A percentile compares a stretch with the other conserved stretches of the same genome.
Evolutionary conservation across 2,329 filamentous ascomycete genomes (phyloP).

Genomic region (Aspergillus quadricinctus): DNA sequence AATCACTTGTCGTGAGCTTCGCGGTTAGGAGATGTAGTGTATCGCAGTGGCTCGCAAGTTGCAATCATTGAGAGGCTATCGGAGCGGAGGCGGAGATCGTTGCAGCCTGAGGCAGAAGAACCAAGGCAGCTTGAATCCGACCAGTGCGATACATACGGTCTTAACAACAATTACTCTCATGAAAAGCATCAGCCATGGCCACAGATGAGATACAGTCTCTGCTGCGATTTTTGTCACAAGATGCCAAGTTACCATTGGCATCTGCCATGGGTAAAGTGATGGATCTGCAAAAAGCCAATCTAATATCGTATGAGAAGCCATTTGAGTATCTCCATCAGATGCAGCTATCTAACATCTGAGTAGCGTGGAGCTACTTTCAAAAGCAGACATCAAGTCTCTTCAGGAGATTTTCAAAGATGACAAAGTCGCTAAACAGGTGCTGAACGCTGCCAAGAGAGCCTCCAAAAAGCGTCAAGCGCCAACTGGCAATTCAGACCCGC

Average conservation of each 20-base stretch:
- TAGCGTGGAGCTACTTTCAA: slow-evolving; percentile 45
- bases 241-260: slow-evolving; percentile 53
- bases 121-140: not conserved
- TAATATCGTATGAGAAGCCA: slow-evolving; percentile 35
- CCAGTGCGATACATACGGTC: not conserved
- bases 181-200: slow-evolving; percentile 15
- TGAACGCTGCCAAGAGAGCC: slow-evolving; percentile 54
- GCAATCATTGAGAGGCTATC: slow-evolving; percentile 3
- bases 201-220: slow-evolving; percentile 37
- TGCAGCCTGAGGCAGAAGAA: slow-evolving; percentile 12
- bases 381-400: slow-evolving; percentile 42
- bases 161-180: slow-evolving; percentile 4
- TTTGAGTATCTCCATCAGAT: not conserved
- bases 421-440: slow-evolving; percentile 53
- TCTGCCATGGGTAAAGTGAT: slow-evolving; percentile 53
- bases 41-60: not conserved
- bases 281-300: slow-evolving; percentile 48
- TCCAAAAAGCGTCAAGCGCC: slow-evolving; percentile 51
- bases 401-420: slow-evolving; percentile 47
- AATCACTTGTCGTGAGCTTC: slow-evolving; percentile 4
- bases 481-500: slow-evolving; percentile 28
- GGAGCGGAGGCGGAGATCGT: slow-evolving; percentile 13
- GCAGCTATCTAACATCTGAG: slow-evolving; percentile 5
- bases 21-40: not conserved
- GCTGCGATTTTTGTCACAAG: slow-evolving; percentile 55